Percentiles rank a stretch among this genome's conserved stretches.
Evolutionary conservation across 768 basidiomycete species (phyloP).

Genomic region (Suillus weaverae): DNA sequence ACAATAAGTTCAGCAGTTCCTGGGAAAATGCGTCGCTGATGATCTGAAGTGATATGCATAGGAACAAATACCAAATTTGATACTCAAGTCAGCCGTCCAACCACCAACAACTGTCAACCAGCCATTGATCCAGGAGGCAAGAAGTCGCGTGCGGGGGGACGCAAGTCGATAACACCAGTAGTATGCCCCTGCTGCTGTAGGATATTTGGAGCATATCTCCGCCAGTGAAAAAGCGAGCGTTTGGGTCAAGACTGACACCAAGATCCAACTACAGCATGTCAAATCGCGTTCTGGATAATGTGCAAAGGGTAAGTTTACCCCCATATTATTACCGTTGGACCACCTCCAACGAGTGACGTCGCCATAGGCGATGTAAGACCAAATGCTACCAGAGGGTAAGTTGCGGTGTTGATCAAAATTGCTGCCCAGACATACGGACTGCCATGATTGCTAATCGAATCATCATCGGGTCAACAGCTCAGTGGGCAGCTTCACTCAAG

Average conservation of each 20-base stretch:
- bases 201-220: conserved; percentile 61
- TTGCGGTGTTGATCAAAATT: neutral
- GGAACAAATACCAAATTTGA: conserved; percentile 50
- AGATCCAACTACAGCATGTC: conserved; percentile 42
- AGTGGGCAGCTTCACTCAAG: neutral
- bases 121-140: conserved; percentile 65
- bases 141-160: conserved; percentile 47
- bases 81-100: conserved; percentile 67
- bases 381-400: conserved; percentile 41
- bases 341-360: conserved; percentile 54
- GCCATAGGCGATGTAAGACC: conserved; percentile 57
- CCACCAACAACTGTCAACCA: conserved; percentile 71
- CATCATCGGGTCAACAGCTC: conserved; percentile 8
- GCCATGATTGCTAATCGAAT: conserved; percentile 52
- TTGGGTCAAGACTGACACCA: conserved; percentile 49
- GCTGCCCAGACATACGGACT: conserved; percentile 48
- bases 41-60: neutral
- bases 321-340: conserved; percentile 59
- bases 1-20: conserved; percentile 62
- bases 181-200: conserved; percentile 61
- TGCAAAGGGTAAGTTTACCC: conserved; percentile 36
- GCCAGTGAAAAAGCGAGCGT: conserved; percentile 54
- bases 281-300: neutral
- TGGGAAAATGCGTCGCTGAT: conserved; percentile 19
- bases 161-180: conserved; percentile 69